Conservation (phyloP, 768 basidiomycete species). For the Plicaturopsis crispa region DNA sequence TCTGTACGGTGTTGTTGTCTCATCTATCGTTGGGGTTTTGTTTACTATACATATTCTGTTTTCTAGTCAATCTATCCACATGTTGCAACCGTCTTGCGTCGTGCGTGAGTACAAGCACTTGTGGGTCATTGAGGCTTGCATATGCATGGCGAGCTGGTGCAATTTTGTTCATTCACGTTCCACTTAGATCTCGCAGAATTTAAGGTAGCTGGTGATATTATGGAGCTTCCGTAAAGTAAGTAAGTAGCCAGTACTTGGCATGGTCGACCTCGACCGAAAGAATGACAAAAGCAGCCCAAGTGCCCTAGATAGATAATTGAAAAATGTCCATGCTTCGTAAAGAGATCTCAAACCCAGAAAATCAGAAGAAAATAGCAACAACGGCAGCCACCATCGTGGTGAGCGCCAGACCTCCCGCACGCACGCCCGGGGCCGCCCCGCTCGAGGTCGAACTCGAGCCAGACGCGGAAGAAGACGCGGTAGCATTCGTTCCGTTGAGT, state of each 20-base stretch:
- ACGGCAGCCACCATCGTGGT: conserved; percentile 22
- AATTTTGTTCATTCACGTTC: too few relatives aligned
- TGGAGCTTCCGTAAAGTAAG: too few relatives aligned
- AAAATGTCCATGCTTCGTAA: too few relatives aligned
- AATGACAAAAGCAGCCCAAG: conserved; percentile 16
- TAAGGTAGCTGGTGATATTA: too few relatives aligned
- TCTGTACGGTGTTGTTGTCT: not conserved
- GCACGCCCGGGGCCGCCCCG: not conserved
- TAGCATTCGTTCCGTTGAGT: conserved; percentile 40
- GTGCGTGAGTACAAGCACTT: too few relatives aligned
- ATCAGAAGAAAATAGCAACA: conserved; percentile 27
- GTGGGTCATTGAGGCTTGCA: too few relatives aligned
- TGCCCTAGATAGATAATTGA: conserved; percentile 16
- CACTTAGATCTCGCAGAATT: too few relatives aligned
- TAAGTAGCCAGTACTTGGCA: conserved; percentile 11
- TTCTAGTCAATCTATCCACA: too few relatives aligned
- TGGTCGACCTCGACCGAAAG: conserved; percentile 13
- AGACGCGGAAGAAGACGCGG: conserved; percentile 25
- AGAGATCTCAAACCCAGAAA: too few relatives aligned
- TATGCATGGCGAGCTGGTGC: too few relatives aligned
- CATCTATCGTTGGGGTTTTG: not conserved
- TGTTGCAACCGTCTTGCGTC: too few relatives aligned
- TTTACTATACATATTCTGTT: not conserved
- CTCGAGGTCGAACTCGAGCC: conserved; percentile 5
- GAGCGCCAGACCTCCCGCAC: conserved; percentile 9